Evolutionary conservation across 345 rosid species (phyloP).

Genomic region (Brassica napus): DNA sequence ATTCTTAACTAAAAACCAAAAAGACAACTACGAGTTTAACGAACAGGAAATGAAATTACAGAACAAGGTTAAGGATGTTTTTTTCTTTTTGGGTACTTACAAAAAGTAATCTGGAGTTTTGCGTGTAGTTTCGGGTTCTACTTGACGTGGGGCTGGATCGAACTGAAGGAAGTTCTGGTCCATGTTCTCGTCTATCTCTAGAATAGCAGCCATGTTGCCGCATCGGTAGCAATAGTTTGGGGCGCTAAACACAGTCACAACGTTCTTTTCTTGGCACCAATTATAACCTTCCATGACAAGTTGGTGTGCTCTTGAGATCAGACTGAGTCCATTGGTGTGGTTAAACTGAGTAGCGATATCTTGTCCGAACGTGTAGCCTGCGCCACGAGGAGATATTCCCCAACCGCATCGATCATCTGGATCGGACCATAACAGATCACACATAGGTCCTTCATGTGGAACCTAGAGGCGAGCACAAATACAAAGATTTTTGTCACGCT

Average conservation of each 20-base stretch:
- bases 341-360: slow-evolving; percentile 78
- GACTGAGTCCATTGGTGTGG: slow-evolving; percentile 79
- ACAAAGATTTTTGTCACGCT: too few relatives aligned
- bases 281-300: slow-evolving; percentile 97
- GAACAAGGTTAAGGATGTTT: background rate
- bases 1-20: background rate
- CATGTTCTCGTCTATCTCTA: slow-evolving; percentile 94
- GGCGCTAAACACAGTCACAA: slow-evolving; percentile 93
- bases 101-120: slow-evolving; percentile 98
- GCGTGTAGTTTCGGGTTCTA: slow-evolving; percentile 91
- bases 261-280: slow-evolving; percentile 97
- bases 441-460: slow-evolving; percentile 99
- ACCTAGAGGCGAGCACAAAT: too few relatives aligned
- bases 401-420: slow-evolving; percentile 97
- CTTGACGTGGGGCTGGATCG: slow-evolving; percentile 92
- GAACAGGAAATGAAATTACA: background rate
- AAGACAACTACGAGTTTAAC: slow-evolving; percentile 13
- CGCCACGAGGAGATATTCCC: slow-evolving; percentile 99
- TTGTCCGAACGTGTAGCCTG: slow-evolving; percentile 90
- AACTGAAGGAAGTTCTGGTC: slow-evolving; percentile 93
- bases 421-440: slow-evolving; percentile 96
- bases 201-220: slow-evolving; percentile 96
- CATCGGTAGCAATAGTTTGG: slow-evolving; percentile 95
- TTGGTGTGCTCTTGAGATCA: slow-evolving; percentile 95
- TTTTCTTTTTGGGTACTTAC: slow-evolving; percentile 45